These are phyloP conservation scores for Colletotrichum orbiculare DNA, from an alignment of 2,329 filamentous ascomycete genomes.

Conservation along the genomic window DNA sequence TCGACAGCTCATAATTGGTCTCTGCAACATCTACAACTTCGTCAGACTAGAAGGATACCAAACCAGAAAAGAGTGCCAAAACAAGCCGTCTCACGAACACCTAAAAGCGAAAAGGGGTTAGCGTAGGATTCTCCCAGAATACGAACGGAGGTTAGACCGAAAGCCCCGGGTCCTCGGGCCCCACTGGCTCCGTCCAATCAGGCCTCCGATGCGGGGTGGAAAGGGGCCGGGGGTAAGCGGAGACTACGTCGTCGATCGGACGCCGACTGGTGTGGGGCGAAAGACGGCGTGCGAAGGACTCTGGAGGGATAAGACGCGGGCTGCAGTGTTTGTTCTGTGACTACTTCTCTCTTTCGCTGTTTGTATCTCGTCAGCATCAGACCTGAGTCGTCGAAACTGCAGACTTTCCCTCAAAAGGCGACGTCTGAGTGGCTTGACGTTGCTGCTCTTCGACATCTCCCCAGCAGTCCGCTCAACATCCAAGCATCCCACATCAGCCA, in stretches of 20 bases:
- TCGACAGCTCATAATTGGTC: too few species aligned
- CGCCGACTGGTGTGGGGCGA: neutral
- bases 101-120: neutral
- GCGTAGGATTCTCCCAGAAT: slow-evolving; percentile 4
- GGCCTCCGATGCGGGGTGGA: neutral
- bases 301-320: too few species aligned
- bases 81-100: neutral
- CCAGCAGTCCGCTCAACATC: neutral
- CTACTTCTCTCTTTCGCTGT: too few species aligned
- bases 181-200: neutral
- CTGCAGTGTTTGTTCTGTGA: too few species aligned
- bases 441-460: too few species aligned
- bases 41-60: neutral
- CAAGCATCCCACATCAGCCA: neutral
- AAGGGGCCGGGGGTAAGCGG: neutral
- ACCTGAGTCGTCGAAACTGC: too few species aligned
- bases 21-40: neutral
- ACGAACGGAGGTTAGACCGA: slow-evolving; percentile 17
- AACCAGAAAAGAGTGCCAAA: neutral
- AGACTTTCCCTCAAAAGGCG: too few species aligned
- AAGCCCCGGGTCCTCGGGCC: neutral
- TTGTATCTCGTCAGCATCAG: too few species aligned
- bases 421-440: too few species aligned
- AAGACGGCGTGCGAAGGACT: neutral
- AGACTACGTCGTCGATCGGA: neutral